Evolutionary conservation across 2,329 filamentous ascomycete species (phyloP), one percentile per base, ranked within the genome.

Genomic region (Huntiella omanensis): DNA sequence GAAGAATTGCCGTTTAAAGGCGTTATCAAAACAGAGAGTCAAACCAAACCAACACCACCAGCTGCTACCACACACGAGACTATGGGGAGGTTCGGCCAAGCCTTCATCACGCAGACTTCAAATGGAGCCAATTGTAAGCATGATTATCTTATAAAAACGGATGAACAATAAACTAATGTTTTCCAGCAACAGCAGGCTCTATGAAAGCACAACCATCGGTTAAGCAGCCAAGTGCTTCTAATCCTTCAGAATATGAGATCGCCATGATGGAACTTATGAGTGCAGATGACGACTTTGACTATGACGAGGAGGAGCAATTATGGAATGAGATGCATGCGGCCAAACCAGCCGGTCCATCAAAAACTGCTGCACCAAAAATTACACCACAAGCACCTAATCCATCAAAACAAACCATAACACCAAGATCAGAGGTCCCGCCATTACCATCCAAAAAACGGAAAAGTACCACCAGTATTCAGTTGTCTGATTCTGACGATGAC

Each of bases 361-460:
- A 32, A 4, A 8, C 17, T 11, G 3, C 12, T 33, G 13, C 28
- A 7, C 12, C 32, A 15, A 33, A 43, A 19, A 4, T 8, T 4
- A 32, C 8, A 36, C 15, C 34, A n/a, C 5, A 36, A 36, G 34
- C 34, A 12, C 34, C 34, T 15, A 13, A 34, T 15, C 13, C 13
- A 12, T 28, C 22, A 28, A 63, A 28, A 33, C 42, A 22, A 62
- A 62, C 4, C 43, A 56, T 7, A 51, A 60, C 1, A 64, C 57
- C 39, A 62, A 40, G 60, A 60, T 13, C 41, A 4, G 40, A 33
- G n/a, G 7, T n/a, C 15, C 13, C 32, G 11, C n/a, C 28, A 13
- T 17, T 15, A 34, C 13, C 32, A 34, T 34, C 28, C 15, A 70
- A 66, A 56, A 75, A 74, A 56, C 58, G 69, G 50, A 74, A 73